Evolutionary conservation across 2,329 filamentous ascomycete genomes (phyloP).

Genomic region (Pleoardoris graminearum): DNA sequence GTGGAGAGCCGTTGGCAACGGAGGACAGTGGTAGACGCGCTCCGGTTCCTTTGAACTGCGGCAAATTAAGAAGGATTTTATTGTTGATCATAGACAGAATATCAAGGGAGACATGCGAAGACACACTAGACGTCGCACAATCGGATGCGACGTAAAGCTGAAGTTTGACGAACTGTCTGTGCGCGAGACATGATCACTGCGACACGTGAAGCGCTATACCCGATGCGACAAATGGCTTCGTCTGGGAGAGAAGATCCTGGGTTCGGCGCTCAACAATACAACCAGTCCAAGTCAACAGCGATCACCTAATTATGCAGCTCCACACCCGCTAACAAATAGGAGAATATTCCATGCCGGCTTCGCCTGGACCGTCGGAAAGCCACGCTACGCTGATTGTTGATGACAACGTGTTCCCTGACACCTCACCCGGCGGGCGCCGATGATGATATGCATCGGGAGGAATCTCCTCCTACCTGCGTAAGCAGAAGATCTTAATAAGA

Average conservation of each 20-base stretch:
- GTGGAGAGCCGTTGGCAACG: conserved; percentile 6
- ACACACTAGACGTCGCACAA: conserved; percentile 6
- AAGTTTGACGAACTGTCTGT: conserved; percentile 5
- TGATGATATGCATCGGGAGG: too few species aligned
- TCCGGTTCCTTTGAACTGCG: conserved; percentile 9
- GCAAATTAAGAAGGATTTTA: background rate
- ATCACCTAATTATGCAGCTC: too few species aligned
- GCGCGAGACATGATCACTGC: background rate
- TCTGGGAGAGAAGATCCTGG: too few species aligned
- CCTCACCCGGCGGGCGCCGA: too few species aligned
- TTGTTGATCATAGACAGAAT: conserved; percentile 10
- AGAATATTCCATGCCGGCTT: too few species aligned
- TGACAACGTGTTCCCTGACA: background rate
- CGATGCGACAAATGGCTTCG: background rate
- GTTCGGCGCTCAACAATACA: too few species aligned
- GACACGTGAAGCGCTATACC: conserved; percentile 2
- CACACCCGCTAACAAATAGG: too few species aligned
- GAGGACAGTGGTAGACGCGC: background rate
- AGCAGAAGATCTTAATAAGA: too few species aligned
- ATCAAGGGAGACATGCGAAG: conserved; percentile 1
- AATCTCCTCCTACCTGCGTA: too few species aligned
- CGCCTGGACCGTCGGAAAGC: conserved; percentile 1
- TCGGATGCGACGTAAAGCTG: conserved; percentile 1
- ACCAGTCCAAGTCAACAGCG: too few species aligned
- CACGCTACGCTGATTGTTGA: conserved; percentile 1